Evolutionary conservation across 495 filamentous ascomycete genomes (phyloP).

Genomic region (Penicillium robsamsonii): DNA sequence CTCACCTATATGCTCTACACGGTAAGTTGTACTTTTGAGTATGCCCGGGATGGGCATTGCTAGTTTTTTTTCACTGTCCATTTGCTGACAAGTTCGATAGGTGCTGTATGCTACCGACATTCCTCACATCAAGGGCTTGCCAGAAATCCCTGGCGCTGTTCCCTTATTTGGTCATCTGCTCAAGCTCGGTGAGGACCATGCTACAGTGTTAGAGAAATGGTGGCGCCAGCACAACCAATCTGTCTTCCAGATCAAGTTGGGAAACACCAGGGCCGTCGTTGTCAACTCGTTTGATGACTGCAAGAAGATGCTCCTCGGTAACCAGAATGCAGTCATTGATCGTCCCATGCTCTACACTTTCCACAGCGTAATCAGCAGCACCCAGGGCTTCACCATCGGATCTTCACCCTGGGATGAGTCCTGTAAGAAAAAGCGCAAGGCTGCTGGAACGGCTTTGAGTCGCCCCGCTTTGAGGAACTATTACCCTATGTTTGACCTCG

Average conservation of each 20-base stretch:
- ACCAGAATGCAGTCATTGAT: constrained; percentile 49
- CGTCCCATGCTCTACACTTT: constrained; percentile 50
- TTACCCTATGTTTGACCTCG: constrained; percentile 52
- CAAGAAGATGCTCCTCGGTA: constrained; percentile 44
- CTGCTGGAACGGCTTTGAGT: constrained; percentile 46
- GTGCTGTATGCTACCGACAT: constrained; percentile 37
- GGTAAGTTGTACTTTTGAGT: background rate
- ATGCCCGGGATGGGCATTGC: background rate
- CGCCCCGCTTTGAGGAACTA: constrained; percentile 47
- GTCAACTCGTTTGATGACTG: constrained; percentile 49
- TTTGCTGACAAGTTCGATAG: background rate
- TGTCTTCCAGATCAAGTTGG: constrained; percentile 55
- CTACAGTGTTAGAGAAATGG: constrained; percentile 52
- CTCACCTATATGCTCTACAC: background rate
- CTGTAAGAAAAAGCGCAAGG: constrained; percentile 52
- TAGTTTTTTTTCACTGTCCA: background rate
- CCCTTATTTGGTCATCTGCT: constrained; percentile 54
- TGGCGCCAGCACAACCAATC: constrained; percentile 51
- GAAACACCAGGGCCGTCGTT: constrained; percentile 51
- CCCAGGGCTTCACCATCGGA: constrained; percentile 47
- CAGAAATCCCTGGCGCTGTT: constrained; percentile 50
- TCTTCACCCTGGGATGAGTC: constrained; percentile 51
- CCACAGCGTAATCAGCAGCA: constrained; percentile 47
- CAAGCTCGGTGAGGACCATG: constrained; percentile 56
- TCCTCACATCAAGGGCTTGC: constrained; percentile 46